phyloP scores from a whole-genome alignment of 208 protist genomes.

The Leptomonas seymouri region DNA sequence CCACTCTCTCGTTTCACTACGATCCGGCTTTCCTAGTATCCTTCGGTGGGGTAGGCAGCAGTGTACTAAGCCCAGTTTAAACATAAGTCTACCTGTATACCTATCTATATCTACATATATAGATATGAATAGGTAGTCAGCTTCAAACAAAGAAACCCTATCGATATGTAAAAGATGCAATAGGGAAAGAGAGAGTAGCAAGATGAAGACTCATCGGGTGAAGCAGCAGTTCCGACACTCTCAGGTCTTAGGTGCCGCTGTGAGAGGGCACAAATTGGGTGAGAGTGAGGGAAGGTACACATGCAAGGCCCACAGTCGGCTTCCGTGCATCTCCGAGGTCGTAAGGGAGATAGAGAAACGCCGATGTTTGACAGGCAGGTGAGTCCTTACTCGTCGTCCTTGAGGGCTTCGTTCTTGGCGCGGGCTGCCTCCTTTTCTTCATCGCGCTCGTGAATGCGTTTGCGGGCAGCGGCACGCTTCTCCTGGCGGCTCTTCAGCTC shows the following conservation, averaged over 20 bases:
- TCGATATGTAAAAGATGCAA: no score
- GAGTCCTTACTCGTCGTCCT: constrained; percentile 26
- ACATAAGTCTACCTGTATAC: no score
- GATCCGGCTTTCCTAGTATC: constrained; percentile 1
- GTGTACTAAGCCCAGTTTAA: no score
- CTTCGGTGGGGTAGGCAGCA: background rate
- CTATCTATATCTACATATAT: no score
- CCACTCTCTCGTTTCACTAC: constrained; percentile 15
- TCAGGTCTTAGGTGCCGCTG: background rate
- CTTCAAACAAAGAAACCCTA: background rate
- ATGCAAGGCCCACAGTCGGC: background rate
- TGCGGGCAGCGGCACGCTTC: constrained; percentile 43
- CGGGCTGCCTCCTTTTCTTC: constrained; percentile 41
- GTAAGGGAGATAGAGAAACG: background rate
- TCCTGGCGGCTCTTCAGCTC: constrained; percentile 52
- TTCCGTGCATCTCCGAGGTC: background rate
- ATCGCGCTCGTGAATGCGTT: constrained; percentile 47
- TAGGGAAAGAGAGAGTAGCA: background rate
- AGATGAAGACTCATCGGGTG: background rate
- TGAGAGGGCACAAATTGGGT: no score
- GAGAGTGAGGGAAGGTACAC: background rate
- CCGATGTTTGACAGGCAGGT: no score
- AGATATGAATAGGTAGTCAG: constrained; percentile 5
- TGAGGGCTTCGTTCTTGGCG: constrained; percentile 34
- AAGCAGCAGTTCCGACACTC: background rate